These are phyloP conservation scores for Golubevia pallescens DNA, from an alignment of 1,284 basidiomycete genomes.

Conservation along the genomic window DNA sequence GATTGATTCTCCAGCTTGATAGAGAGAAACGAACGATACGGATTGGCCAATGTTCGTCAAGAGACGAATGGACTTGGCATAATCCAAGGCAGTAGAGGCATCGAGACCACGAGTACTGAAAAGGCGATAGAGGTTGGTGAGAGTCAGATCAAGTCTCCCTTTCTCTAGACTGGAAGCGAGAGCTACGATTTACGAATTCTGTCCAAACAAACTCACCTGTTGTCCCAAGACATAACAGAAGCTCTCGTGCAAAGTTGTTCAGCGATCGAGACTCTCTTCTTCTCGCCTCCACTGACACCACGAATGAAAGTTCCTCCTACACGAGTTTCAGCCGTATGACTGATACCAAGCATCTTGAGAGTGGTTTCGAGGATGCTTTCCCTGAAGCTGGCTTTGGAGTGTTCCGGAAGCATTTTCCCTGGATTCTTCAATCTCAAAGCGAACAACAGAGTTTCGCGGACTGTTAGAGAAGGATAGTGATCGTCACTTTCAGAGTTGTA, in stretches of 20 bases:
- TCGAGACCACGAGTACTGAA: constrained; percentile 44
- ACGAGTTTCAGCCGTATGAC: constrained; percentile 46
- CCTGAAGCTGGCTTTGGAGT: constrained; percentile 31
- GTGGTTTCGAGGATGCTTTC: constrained; percentile 39
- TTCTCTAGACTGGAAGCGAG: too few relatives aligned
- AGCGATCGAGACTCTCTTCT: constrained; percentile 46
- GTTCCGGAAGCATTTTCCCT: constrained; percentile 25
- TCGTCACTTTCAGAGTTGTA: constrained; percentile 53
- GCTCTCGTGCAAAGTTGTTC: background rate
- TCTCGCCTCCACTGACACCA: constrained; percentile 51
- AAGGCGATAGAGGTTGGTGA: too few relatives aligned
- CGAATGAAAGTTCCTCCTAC: constrained; percentile 44
- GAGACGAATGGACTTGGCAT: constrained; percentile 31
- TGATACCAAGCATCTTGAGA: constrained; percentile 51
- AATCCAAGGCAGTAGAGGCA: too few relatives aligned
- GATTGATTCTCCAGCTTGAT: constrained; percentile 39
- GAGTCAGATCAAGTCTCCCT: too few relatives aligned
- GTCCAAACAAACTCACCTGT: background rate
- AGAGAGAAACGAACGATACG: constrained; percentile 30
- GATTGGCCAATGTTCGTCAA: constrained; percentile 28
- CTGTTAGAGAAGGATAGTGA: constrained; percentile 47
- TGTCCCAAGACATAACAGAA: background rate
- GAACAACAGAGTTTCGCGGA: constrained; percentile 40
- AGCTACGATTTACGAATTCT: too few relatives aligned
- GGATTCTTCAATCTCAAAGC: constrained; percentile 39